Base-by-base conservation (phyloP, 2,329 filamentous ascomycete species). In the Ustilaginoidea virens region DNA sequence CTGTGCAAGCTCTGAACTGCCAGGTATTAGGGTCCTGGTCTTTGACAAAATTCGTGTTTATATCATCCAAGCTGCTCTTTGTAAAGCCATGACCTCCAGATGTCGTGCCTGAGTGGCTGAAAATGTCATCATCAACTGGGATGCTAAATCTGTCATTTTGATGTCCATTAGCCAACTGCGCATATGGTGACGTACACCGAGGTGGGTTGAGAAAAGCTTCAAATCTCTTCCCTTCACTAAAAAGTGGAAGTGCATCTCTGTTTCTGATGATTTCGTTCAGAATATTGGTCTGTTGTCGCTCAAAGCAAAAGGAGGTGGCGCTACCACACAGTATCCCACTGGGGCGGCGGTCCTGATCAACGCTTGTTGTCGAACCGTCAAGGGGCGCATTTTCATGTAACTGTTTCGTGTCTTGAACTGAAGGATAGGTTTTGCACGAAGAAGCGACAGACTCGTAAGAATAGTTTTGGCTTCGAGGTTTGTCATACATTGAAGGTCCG, bases 11-110 rank as follows among this genome's bases (percentile, higher is more conserved):
- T 30, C 51, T 67, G 36, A 72, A 72, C 31, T 63, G 53, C 60
- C 58, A 68, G 13, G 51, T 46, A 19, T 52, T 48, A 5, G 52
- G 39, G 24, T 52, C 46, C 13, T 70, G 61, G 10, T 62, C 60
- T 4, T 63, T 53, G 13, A 60, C 61, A 46, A 76, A 76, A 22
- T 54, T 65, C 12, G 70, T 75, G 46, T 71, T 69, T 39, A 76
- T 75, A 29, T 65, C 69, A 32, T 76, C 69, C 13, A 63, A 53
- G 39, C 65, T 74, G 32, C 49, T 61, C 34, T 59, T 60, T 22
- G 53, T 43, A 34, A 71, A 69, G 3, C 47, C 20, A 45, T 48
- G 13, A 51, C 44, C n/a, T 13, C 17, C 16, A 17, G 14, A 16
- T 23, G 14, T 18, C 11, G 28, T 25, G 10, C 22, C 21, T 4